phyloP scores from a whole-genome alignment of 2,329 filamentous ascomycete species.

The Fusarium fujikuroi region DNA sequence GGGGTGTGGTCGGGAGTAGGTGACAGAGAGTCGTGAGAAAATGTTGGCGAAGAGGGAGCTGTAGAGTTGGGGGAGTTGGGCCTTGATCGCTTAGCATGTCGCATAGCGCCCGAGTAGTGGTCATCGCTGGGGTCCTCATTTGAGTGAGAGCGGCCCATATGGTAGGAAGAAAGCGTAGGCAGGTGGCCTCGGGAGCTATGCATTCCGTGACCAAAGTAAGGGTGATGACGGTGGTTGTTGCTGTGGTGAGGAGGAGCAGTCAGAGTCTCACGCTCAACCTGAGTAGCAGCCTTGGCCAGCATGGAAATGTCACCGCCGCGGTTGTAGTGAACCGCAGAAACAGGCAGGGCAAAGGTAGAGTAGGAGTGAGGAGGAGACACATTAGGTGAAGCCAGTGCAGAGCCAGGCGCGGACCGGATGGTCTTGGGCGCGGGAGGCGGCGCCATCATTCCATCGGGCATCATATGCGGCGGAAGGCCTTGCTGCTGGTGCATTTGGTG shows the following conservation, averaged over 20 bases:
- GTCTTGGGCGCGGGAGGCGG: conserved; percentile 79
- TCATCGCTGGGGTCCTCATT: conserved; percentile 82
- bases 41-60: conserved; percentile 93
- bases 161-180: conserved; percentile 85
- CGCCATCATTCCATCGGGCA: conserved; percentile 76
- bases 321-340: conserved; percentile 61
- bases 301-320: conserved; percentile 67
- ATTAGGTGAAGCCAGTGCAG: conserved; percentile 90
- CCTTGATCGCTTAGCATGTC: conserved; percentile 86
- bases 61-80: conserved; percentile 96
- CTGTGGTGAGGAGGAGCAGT: conserved; percentile 55
- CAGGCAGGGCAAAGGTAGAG: conserved; percentile 71
- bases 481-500: conserved; percentile 53
- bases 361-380: conserved; percentile 95
- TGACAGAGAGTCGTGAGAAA: conserved; percentile 94
- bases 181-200: conserved; percentile 69
- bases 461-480: conserved; percentile 56
- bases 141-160: conserved; percentile 91
- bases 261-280: conserved; percentile 69
- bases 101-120: conserved; percentile 74
- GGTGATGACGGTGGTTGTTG: conserved; percentile 61
- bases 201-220: conserved; percentile 62
- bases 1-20: conserved; percentile 98
- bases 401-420: conserved; percentile 88
- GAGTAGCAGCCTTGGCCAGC: conserved; percentile 69